Evolutionary conservation across 176 grass and related monocot species (phyloP), one percentile per base, ranked within the genome.

Genomic region (Ampelocalamus luodianensis): DNA sequence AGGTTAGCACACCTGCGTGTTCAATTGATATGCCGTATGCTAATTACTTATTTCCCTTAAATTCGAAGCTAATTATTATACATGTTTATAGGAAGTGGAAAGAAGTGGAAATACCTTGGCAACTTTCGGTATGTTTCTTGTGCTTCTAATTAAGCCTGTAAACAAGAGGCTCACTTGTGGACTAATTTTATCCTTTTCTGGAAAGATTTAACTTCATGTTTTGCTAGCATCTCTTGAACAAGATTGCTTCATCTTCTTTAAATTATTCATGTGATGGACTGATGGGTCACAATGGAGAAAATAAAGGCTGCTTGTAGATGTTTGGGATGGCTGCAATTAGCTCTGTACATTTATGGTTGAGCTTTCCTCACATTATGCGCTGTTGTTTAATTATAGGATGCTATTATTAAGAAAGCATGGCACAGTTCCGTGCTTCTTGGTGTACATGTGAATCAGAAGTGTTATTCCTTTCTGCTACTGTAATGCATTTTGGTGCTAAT

Each of bases 61-160:
- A 40, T 58, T 73, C n/a, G 6, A 32, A 74, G 16, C 7, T 58
- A 65, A 43, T 32, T 65, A 10, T 51, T 24, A 10, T 65, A 37
- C 65, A 79, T 75, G 9, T 43, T 14, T 32, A 43, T 76, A 90
- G 85, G 89, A 90, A 74, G 85, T 87, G 68, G 89, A 95, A 90
- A 91, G 93, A 84, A 98, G 76, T 83, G 82, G 87, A 42, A 91
- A 81, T 87, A 98, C 91, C 55, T 84, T 98, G 79, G 45, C 85
- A 68, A 95, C 95, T 55, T 87, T 98, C 66, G 95, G 95, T 95
- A 95, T 81, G 80, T 80, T 74, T 45, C 53, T 5, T 11, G 10
- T 18, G 48, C 24, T 55, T 68, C 27, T 90, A 32, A 50, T 82
- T 78, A 72, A 81, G 3, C 23, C 17, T 82, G 43, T 89, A 23